phyloP scores from a whole-genome alignment of 257 asterid genomes.

The Euphrasia confusa region DNA sequence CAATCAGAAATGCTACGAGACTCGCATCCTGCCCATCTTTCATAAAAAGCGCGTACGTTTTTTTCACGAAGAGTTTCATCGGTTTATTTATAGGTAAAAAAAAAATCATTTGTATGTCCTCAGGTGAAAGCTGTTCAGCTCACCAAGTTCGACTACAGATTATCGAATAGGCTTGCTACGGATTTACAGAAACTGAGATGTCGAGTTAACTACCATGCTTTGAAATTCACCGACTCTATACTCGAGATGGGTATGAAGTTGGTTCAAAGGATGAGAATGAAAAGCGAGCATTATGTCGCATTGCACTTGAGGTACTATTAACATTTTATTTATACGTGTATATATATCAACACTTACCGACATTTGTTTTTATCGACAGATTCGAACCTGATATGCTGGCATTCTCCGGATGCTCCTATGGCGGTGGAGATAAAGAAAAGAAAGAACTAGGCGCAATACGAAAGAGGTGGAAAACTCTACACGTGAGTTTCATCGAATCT shows the following conservation, averaged over 20 bases:
- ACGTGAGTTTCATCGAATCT: constrained; percentile 33
- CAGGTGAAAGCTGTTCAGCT: constrained; percentile 73
- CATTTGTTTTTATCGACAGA: constrained; percentile 29
- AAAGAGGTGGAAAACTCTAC: constrained; percentile 65
- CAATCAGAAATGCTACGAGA: constrained; percentile 46
- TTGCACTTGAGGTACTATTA: constrained; percentile 58
- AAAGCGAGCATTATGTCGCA: constrained; percentile 54
- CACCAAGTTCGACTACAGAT: constrained; percentile 68
- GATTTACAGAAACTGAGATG: constrained; percentile 74
- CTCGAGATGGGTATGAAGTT: constrained; percentile 55
- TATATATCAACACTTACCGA: constrained; percentile 3
- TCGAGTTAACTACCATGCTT: constrained; percentile 68
- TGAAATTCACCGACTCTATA: constrained; percentile 61
- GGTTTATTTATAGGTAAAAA: too few relatives aligned
- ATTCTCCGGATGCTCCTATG: constrained; percentile 75
- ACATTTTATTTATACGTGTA: too few relatives aligned
- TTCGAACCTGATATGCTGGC: constrained; percentile 87
- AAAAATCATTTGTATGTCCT: constrained; percentile 1
- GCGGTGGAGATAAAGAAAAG: constrained; percentile 61
- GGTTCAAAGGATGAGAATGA: constrained; percentile 56
- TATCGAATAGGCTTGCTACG: constrained; percentile 46
- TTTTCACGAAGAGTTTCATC: not conserved
- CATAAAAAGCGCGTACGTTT: constrained; percentile 49
- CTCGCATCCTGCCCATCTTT: constrained; percentile 56
- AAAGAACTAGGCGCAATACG: constrained; percentile 49